Conservation (phyloP, 768 basidiomycete species). For the Russula brevipes region DNA sequence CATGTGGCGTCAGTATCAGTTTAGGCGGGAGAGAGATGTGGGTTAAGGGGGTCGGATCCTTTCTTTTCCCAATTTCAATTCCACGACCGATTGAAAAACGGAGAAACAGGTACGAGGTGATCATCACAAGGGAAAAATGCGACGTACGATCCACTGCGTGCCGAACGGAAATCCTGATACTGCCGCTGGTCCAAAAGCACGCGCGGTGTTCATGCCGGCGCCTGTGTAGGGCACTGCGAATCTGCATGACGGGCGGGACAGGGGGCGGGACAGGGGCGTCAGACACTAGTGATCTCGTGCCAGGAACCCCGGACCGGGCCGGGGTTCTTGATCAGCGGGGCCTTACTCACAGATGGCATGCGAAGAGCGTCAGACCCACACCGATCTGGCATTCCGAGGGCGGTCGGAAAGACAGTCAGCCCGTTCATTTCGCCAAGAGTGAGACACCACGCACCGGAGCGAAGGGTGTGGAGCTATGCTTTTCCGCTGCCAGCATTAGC, state of each 20-base stretch:
- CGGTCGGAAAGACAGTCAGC: neutral
- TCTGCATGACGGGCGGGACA: slow-evolving; percentile 31
- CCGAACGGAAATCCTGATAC: slow-evolving; percentile 51
- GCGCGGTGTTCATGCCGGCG: slow-evolving; percentile 63
- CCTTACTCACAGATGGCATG: slow-evolving; percentile 49
- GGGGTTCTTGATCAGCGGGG: no score
- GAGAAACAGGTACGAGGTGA: neutral
- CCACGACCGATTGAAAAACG: neutral
- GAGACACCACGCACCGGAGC: slow-evolving; percentile 46
- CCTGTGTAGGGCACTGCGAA: slow-evolving; percentile 61
- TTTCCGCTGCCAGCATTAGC: slow-evolving; percentile 71
- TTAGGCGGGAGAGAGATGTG: slow-evolving; percentile 4
- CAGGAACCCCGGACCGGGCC: neutral
- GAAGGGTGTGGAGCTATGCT: slow-evolving; percentile 59
- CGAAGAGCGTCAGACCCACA: slow-evolving; percentile 61
- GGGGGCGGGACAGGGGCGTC: neutral
- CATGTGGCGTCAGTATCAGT: slow-evolving; percentile 5
- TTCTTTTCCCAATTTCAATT: neutral
- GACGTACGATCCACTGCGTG: slow-evolving; percentile 58
- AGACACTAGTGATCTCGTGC: neutral
- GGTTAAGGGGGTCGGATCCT: neutral
- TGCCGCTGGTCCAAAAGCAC: slow-evolving; percentile 65
- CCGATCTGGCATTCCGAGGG: slow-evolving; percentile 41
- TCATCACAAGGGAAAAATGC: neutral
- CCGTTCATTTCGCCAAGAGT: neutral